These are phyloP conservation scores for Phytophthora meadii DNA, from an alignment of 352 stramenopile species.

Conservation along the genomic window DNA sequence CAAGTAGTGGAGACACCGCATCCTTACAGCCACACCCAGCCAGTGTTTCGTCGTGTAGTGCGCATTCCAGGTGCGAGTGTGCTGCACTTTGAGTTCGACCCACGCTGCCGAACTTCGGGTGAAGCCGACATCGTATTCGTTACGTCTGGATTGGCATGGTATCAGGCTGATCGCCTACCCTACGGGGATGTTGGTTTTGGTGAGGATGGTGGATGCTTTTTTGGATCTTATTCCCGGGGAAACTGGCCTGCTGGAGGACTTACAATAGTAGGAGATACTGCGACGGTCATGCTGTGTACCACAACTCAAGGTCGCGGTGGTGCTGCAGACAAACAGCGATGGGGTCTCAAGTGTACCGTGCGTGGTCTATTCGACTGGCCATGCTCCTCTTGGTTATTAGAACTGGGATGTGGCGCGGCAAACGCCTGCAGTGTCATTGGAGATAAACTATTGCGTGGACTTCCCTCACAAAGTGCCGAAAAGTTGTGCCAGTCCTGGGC, in stretches of 20 bases:
- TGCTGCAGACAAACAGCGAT: conserved; percentile 51
- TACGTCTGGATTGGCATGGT: conserved; percentile 62
- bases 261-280: conserved; percentile 66
- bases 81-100: conserved; percentile 77
- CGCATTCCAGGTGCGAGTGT: conserved; percentile 58
- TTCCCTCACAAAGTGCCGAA: conserved; percentile 37
- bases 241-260: conserved; percentile 68
- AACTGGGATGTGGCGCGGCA: conserved; percentile 40
- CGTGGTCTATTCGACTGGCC: conserved; percentile 41
- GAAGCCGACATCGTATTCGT: conserved; percentile 77
- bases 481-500: conserved; percentile 41
- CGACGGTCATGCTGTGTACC: conserved; percentile 69
- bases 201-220: conserved; percentile 73
- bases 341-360: conserved; percentile 70
- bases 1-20: conserved; percentile 71
- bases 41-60: conserved; percentile 66
- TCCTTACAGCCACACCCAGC: conserved; percentile 68
- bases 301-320: conserved; percentile 63
- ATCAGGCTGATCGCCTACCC: conserved; percentile 61
- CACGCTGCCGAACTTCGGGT: conserved; percentile 58
- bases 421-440: conserved; percentile 46
- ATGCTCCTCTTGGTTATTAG: conserved; percentile 33
- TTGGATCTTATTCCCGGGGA: conserved; percentile 54
- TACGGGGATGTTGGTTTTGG: conserved; percentile 68
- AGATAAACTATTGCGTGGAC: conserved; percentile 49